phyloP scores from a whole-genome alignment of 257 asterid genomes.

The Osmanthus fragrans region DNA sequence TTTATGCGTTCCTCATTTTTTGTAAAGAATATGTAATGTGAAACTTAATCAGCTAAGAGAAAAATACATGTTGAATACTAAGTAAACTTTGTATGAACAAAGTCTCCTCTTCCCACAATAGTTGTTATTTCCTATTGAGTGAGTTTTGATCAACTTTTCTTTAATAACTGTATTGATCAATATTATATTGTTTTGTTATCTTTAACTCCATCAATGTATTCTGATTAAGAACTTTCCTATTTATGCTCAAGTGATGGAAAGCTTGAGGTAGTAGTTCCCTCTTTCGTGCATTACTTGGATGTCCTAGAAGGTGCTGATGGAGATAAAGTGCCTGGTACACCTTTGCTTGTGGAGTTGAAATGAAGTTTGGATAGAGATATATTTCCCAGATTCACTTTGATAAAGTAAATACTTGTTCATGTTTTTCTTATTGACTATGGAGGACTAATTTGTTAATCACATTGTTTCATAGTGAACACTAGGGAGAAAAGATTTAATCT shows the following conservation, averaged over 20 bases:
- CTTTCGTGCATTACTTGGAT: constrained; percentile 98
- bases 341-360: background rate
- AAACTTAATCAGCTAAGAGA: background rate
- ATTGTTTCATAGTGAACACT: background rate
- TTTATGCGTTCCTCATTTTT: background rate
- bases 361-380: constrained; percentile 1
- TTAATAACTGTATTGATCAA: background rate
- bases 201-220: constrained; percentile 9
- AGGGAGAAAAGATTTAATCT: constrained; percentile 1
- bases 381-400: background rate
- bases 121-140: background rate
- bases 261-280: constrained; percentile 95
- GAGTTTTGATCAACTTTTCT: background rate
- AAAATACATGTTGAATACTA: background rate
- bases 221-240: constrained; percentile 20
- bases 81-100: constrained; percentile 12
- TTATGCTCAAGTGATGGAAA: constrained; percentile 78
- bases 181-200: background rate
- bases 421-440: background rate
- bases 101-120: background rate
- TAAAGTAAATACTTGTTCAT: background rate
- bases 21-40: background rate
- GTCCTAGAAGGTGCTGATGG: constrained; percentile 99
- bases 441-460: background rate
- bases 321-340: constrained; percentile 93